phyloP scores from a whole-genome alignment of 78 protist species.

The Polysphondylium violaceum region DNA sequence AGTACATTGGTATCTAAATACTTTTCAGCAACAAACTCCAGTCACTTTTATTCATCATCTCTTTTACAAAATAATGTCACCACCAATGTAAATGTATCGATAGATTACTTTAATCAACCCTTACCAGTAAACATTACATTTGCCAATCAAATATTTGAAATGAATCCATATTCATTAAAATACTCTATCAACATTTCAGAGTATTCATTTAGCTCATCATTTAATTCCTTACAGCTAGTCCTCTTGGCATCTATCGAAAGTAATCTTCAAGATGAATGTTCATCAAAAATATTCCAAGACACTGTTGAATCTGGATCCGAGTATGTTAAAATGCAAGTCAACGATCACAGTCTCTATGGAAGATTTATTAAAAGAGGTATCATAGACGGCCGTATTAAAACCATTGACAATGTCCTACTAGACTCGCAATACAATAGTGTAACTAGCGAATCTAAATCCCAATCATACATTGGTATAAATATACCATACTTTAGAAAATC shows the following conservation, averaged over 20 bases:
- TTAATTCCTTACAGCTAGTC: background rate
- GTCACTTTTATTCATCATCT: background rate
- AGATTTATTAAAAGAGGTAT: no score
- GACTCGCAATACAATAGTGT: background rate
- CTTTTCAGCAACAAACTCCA: background rate
- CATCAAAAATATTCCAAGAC: background rate
- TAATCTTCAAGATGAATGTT: background rate
- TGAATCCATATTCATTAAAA: background rate
- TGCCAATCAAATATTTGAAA: background rate
- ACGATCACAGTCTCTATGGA: no score
- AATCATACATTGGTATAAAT: background rate
- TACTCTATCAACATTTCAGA: background rate
- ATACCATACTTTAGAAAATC: background rate
- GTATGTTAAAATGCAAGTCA: no score
- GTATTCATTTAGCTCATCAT: background rate
- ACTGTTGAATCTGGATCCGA: background rate
- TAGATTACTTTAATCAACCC: background rate
- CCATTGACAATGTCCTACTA: background rate
- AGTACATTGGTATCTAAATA: background rate
- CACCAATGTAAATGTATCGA: background rate
- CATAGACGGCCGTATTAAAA: background rate
- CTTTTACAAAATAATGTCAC: background rate
- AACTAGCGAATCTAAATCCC: background rate
- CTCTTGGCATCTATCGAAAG: background rate
- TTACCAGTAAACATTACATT: background rate